Percentiles rank a stretch among this genome's conserved stretches.
phyloP scores from a whole-genome alignment of 148 eudicot genomes.

The Chenopodium album region DNA sequence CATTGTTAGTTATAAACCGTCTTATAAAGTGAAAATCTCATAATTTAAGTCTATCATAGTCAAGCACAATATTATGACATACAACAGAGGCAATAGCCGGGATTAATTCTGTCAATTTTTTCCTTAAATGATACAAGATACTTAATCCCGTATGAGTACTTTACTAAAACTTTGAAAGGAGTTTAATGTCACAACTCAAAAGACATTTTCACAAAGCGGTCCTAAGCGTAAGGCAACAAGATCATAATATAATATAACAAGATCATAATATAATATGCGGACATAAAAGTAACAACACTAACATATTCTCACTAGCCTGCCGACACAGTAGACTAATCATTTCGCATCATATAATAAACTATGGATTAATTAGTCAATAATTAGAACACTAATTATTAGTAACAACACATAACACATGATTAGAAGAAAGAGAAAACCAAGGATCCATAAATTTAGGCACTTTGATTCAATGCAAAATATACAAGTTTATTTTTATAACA shows the following conservation, averaged over 20 bases:
- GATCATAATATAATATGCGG: neutral
- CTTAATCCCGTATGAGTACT: neutral
- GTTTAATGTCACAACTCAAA: conserved; percentile 12
- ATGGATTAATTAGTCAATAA: neutral
- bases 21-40: too few species aligned
- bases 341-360: neutral
- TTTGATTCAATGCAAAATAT: conserved; percentile 20
- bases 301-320: conserved; percentile 18
- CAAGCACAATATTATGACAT: too few species aligned
- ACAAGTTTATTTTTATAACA: conserved; percentile 1
- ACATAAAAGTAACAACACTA: neutral
- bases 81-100: too few species aligned
- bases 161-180: neutral
- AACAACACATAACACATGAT: neutral
- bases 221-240: conserved; percentile 15
- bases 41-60: too few species aligned
- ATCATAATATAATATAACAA: neutral
- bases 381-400: neutral
- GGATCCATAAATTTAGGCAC: conserved; percentile 10
- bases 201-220: neutral
- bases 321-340: conserved; percentile 32
- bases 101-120: neutral
- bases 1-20: too few species aligned
- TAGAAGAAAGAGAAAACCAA: neutral
- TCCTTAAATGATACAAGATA: neutral